Base-by-base conservation (phyloP, 345 rosid species). In the Ceriops tagal region DNA sequence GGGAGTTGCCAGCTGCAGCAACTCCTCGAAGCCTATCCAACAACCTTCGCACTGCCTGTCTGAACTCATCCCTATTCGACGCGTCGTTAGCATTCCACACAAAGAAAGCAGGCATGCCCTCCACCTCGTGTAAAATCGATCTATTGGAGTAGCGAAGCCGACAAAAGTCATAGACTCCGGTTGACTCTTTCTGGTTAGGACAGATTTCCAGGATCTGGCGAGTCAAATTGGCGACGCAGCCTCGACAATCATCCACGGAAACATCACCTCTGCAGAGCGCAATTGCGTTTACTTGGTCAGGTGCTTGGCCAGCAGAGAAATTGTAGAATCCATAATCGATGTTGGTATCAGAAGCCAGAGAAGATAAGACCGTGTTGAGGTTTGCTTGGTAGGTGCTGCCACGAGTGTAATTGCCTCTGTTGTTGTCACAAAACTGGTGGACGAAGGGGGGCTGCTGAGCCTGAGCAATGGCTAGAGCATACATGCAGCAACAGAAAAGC, bases 1-100 rank as follows among this genome's bases (percentile, higher is more conserved):
- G 62, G 3, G 74, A 35, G 31, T 75, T 78, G 7, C 82, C 79
- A 19, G 75, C 61, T 1, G 74, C 78, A 1, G 88, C 77, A 34
- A 3, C 34, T 3, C 7, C 70, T 62, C 62, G 70, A 20, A 80
- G 82, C 30, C 62, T 37, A 4, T 61, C 24, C 64, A 83, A 27
- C 26, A 83, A 39, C 6, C 4, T 47, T 11, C 26, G 52, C 60
- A 78, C 52, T 0, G 62, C 61, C 31, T 69, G 19, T 62, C 64
- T 57, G 83, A 71, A 77, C 51, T 39, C 61, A 21, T 47, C 49
- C n/a, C 57, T 30, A 68, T 67, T 76, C 28, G 73, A 22, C n/a
- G 68, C 72, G 11, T 64, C 58, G n/a, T 2, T 1, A 20, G 0
- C 0, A 0, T 58, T 28, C 28, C 2, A 0, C 28, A 71, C 20